Evolutionary conservation across 2,329 filamentous ascomycete species (phyloP).

Genomic region (Aaosphaeria arxii): DNA sequence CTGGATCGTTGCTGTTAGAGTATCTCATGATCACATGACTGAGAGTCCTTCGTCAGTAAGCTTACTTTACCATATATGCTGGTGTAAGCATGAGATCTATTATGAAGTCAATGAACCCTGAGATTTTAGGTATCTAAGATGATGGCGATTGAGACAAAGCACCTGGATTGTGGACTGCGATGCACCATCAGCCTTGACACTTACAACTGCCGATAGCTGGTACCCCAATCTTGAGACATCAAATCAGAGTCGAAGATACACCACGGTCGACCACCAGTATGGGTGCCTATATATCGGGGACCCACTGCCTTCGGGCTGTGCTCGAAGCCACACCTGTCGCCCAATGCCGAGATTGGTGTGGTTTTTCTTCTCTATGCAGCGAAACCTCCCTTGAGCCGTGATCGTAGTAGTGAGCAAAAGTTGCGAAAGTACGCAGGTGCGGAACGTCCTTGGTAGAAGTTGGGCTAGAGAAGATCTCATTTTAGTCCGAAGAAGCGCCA

Average conservation of each 20-base stretch:
- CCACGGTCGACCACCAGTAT: conserved; percentile 3
- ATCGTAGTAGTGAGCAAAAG: conserved; percentile 11
- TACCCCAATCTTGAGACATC: conserved; percentile 2
- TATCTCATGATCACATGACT: conserved; percentile 10
- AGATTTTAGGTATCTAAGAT: conserved; percentile 10
- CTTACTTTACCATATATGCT: conserved; percentile 8
- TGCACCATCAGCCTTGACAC: conserved; percentile 17
- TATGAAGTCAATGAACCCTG: conserved; percentile 8
- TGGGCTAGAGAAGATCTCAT: conserved; percentile 52
- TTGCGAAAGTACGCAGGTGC: conserved; percentile 16
- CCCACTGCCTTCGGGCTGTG: conserved; percentile 11
- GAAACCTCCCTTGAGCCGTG: conserved; percentile 19
- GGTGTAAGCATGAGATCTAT: conserved; percentile 14
- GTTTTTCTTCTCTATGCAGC: conserved; percentile 19
- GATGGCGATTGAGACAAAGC: conserved; percentile 16
- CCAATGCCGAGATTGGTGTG: conserved; percentile 6
- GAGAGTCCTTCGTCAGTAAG: conserved; percentile 8
- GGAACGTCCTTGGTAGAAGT: conserved; percentile 30
- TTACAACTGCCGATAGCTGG: conserved; percentile 20
- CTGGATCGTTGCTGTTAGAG: conserved; percentile 1
- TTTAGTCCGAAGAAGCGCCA: conserved; percentile 39
- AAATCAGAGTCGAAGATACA: too few species aligned
- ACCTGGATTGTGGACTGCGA: conserved; percentile 22
- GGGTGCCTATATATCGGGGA: conserved; percentile 8
- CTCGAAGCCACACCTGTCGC: conserved; percentile 6